Percentiles rank a stretch among this genome's conserved stretches.
phyloP scores from a whole-genome alignment of 352 stramenopile genomes.

The Pythium coloratum region DNA sequence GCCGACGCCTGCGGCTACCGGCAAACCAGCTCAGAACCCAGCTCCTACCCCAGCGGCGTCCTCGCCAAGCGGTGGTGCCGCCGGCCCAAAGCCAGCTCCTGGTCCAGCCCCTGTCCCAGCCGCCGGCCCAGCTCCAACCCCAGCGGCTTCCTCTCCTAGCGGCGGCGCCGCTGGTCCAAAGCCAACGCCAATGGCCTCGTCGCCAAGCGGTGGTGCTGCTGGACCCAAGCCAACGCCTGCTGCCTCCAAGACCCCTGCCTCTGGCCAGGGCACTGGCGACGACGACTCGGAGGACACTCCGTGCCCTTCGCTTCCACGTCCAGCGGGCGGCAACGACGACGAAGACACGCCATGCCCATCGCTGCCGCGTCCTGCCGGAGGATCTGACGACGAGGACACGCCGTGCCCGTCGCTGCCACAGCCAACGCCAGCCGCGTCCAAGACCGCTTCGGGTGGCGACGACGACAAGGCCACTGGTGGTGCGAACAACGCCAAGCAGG shows the following conservation, averaged over 20 bases:
- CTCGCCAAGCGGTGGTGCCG: neutral
- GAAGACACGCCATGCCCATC: neutral
- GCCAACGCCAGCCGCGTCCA: slow-evolving; percentile 24
- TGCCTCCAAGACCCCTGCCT: neutral
- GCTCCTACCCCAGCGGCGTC: slow-evolving; percentile 9
- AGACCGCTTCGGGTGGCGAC: neutral
- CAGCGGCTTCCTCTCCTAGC: too few relatives aligned
- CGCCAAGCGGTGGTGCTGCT: neutral
- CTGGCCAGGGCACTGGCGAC: neutral
- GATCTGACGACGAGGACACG: slow-evolving; percentile 16
- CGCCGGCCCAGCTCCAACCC: too few relatives aligned
- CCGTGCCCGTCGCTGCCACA: slow-evolving; percentile 37
- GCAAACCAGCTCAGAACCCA: too few relatives aligned
- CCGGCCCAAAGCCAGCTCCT: slow-evolving; percentile 2
- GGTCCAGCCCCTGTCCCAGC: too few relatives aligned
- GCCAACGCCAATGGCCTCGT: slow-evolving; percentile 8
- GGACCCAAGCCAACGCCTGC: slow-evolving; percentile 8
- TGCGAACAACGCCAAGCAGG: slow-evolving; percentile 26
- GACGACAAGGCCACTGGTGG: slow-evolving; percentile 6
- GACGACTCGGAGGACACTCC: neutral
- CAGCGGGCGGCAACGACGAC: neutral
- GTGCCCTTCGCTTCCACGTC: neutral
- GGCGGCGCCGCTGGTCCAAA: neutral
- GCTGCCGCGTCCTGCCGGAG: neutral
- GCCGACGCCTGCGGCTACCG: slow-evolving; percentile 9